These are phyloP conservation scores for Taphrina communis DNA, from an alignment of 1,139 yeast genomes.

Conservation along the genomic window DNA sequence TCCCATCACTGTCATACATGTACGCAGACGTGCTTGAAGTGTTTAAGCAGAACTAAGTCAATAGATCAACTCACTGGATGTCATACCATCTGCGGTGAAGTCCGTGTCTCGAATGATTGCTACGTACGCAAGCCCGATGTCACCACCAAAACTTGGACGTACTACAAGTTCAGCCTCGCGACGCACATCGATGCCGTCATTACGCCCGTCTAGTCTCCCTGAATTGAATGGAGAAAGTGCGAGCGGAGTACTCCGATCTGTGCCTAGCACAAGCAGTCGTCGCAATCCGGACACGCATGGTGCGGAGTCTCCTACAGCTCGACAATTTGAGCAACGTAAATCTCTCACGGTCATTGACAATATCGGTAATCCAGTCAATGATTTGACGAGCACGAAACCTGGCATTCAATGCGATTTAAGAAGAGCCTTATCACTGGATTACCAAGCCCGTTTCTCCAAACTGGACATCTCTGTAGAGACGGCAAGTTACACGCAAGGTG, in stretches of 20 bases:
- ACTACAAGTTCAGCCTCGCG: background rate
- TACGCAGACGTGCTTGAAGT: background rate
- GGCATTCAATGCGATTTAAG: conserved; percentile 36
- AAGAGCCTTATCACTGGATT: conserved; percentile 35
- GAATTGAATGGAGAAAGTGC: background rate
- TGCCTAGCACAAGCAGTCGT: background rate
- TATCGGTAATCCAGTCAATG: background rate
- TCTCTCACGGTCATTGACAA: conserved; percentile 11
- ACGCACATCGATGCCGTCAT: conserved; percentile 17
- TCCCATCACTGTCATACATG: conserved; percentile 34
- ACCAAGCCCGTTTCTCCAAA: conserved; percentile 30
- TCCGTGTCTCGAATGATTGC: conserved; percentile 35
- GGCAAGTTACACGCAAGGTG: conserved; percentile 32
- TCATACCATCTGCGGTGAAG: conserved; percentile 32
- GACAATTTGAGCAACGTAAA: background rate
- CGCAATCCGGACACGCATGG: background rate
- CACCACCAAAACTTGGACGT: background rate
- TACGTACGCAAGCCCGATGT: conserved; percentile 13
- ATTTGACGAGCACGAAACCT: conserved; percentile 27
- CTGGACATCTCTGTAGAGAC: conserved; percentile 27
- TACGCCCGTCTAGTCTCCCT: background rate
- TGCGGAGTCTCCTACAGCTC: background rate
- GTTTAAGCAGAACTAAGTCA: background rate
- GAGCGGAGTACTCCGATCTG: background rate
- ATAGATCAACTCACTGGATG: conserved; percentile 35